These are phyloP conservation scores for Speleostelium caveatum DNA, from an alignment of 78 protist genomes.

Conservation along the genomic window DNA sequence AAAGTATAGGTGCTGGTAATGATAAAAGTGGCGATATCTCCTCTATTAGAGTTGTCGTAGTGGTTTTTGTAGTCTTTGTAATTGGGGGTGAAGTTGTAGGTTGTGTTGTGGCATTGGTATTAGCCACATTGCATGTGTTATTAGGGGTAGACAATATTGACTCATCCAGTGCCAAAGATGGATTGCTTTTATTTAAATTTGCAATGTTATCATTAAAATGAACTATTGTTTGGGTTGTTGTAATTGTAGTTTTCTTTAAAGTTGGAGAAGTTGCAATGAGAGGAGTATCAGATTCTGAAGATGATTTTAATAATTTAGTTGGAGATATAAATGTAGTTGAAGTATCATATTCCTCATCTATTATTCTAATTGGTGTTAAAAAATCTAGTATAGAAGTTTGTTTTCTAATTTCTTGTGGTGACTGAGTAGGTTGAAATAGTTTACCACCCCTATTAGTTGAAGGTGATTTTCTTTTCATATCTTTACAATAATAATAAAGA, in stretches of 20 bases:
- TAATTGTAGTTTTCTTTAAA: background rate
- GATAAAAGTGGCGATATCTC: background rate
- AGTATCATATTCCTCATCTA: background rate
- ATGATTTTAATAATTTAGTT: background rate
- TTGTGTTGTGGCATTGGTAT: no score
- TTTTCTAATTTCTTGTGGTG: no score
- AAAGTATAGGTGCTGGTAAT: background rate
- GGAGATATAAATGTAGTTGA: background rate
- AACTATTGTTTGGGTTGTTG: background rate
- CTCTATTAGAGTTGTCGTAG: background rate
- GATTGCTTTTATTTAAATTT: no score
- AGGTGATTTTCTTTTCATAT: conserved; percentile 21
- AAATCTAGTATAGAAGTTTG: conserved; percentile 50
- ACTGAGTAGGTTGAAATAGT: conserved; percentile 6
- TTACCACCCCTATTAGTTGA: conserved; percentile 2
- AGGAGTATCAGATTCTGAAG: background rate
- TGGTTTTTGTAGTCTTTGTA: conserved; percentile 10
- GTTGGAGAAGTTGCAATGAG: background rate
- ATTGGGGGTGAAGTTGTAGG: no score
- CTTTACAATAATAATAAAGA: no score
- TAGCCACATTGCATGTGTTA: no score
- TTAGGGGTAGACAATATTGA: no score
- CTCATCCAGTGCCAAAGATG: no score
- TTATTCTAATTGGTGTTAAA: background rate
- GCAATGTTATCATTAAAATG: no score